These are phyloP conservation scores for Pontederia paniculata DNA, from an alignment of 176 grass and related monocot species.

Conservation along the genomic window DNA sequence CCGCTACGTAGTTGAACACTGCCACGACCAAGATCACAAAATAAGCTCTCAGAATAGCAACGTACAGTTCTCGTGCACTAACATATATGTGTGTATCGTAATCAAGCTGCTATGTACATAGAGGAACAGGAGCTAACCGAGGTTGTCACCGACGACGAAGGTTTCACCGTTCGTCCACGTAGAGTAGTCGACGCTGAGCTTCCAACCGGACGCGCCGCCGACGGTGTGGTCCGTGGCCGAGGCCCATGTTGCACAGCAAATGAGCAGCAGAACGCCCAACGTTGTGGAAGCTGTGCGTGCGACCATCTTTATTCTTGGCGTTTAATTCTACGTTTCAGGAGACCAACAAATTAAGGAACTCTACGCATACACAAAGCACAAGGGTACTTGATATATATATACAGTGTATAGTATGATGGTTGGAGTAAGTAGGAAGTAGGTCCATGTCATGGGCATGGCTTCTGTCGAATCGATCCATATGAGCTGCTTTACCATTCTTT, in stretches of 20 bases:
- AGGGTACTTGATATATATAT: no score
- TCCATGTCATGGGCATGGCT: no score
- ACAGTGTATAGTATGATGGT: no score
- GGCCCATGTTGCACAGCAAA: not conserved
- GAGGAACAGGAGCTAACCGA: conserved; percentile 25
- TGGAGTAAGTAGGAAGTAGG: no score
- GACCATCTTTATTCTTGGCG: not conserved
- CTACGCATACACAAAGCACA: no score
- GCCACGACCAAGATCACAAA: not conserved
- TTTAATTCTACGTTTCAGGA: not conserved
- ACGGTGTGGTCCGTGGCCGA: conserved; percentile 43
- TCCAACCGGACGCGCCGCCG: conserved; percentile 47
- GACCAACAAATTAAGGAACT: no score
- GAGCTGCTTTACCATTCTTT: no score
- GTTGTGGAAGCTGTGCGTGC: not conserved
- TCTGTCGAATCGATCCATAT: no score
- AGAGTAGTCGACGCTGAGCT: conserved; percentile 32
- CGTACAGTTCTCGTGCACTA: no score
- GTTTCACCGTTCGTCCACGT: conserved; percentile 36
- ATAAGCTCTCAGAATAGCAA: not conserved
- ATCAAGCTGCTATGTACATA: not conserved
- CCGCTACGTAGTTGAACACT: conserved; percentile 44
- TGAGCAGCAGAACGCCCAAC: conserved; percentile 12
- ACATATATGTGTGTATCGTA: no score
- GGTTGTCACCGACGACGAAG: conserved; percentile 33